phyloP scores from a whole-genome alignment of 306 rosid genomes.

The Cicer arietinum region DNA sequence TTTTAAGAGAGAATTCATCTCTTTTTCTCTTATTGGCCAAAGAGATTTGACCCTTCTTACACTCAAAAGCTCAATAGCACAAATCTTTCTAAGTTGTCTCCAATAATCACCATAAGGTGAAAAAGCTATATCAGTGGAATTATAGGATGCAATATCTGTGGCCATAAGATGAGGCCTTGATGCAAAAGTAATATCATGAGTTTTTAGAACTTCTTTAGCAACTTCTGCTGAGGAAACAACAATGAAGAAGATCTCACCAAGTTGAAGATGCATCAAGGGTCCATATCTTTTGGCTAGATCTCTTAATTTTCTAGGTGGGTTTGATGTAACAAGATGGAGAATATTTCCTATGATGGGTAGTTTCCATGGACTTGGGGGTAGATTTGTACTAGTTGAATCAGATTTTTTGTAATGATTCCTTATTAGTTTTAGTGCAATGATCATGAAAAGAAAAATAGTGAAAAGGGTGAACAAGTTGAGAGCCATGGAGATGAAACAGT shows the following conservation, averaged over 20 bases:
- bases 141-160: not conserved
- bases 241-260: constrained; percentile 33
- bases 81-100: constrained; percentile 45
- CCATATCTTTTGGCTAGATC: constrained; percentile 43
- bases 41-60: constrained; percentile 23
- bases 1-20: not conserved
- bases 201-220: constrained; percentile 47
- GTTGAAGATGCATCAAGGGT: constrained; percentile 43
- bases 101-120: constrained; percentile 42
- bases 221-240: constrained; percentile 42
- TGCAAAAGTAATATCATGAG: constrained; percentile 42
- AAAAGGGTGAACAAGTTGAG: not conserved
- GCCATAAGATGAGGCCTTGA: constrained; percentile 44
- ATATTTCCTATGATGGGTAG: not conserved
- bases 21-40: not conserved
- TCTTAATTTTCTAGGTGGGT: constrained; percentile 38
- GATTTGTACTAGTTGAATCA: no score
- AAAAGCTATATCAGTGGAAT: not conserved
- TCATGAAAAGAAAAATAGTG: not conserved
- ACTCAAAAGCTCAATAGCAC: constrained; percentile 27
- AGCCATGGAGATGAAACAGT: constrained; percentile 1
- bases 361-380: no score
- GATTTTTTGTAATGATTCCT: not conserved
- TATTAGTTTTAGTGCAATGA: not conserved
- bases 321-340: constrained; percentile 9